Base-by-base conservation (phyloP, 1,139 yeast species). In the Saccharomyces hybrid region DNA sequence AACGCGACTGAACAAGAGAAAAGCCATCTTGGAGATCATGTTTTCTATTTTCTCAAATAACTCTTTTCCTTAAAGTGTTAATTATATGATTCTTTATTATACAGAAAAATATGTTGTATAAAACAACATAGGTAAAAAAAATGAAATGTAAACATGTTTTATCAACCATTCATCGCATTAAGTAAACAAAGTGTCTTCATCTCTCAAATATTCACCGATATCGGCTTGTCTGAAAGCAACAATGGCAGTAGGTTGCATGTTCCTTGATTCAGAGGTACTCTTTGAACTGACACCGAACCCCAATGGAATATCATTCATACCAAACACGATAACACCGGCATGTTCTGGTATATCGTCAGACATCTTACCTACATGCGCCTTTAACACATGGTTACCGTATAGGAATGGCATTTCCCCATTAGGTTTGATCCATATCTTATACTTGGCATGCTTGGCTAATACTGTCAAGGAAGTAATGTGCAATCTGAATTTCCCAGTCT, bases 401-500 rank as follows among this genome's bases (percentile, higher is more conserved):
- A 93, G 76, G 71, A 85, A 95, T 8, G 99, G 98, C 99, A 95
- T 95, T 73, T 93, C 99, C 64, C 99, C 99, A 68, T 93, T 93
- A 52, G 83, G 83, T 72, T 95, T 95, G 73, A 93, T 89, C 99
- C 99, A 95, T 49, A 93, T 78, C 74, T 93, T 93, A 75, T 85
- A 90, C 71, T 88, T 89, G 51, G 99, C 98, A 69, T 86, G 86
- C 65, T 88, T 86, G 4, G 96, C 84, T 57, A 93, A 74, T 61
- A 88, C 80, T 54, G 88, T 84, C 61, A 93, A 79, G 4, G 97
- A 79, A n/a, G 99, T 93, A 59, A 95, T 85, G 71, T 93, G 99
- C 61, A 93, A 77, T 72, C 96, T 83, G 76, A 93, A 93, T 73
- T 93, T 95, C 32, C 98, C 97, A 6, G 97, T 88, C 78, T 95